Evolutionary conservation across 2,329 filamentous ascomycete species (phyloP), one percentile per base, ranked within the genome.

Genomic region (Aspergillus carbonarius): DNA sequence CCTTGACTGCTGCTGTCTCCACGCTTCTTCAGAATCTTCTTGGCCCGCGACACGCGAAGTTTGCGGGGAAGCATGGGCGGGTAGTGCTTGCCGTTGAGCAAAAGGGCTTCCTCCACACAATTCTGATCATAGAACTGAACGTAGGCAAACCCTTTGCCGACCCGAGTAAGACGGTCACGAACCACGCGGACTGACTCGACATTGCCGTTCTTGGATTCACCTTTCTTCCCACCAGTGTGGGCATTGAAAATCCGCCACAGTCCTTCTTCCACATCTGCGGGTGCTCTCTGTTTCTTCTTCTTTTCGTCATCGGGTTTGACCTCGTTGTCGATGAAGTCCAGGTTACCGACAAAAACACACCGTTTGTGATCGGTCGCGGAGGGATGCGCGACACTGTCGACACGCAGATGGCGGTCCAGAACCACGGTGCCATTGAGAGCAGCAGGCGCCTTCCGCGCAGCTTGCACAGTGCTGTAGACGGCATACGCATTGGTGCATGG

Each of bases 131-230:
- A 86, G 77, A 99, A 99, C 72, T 99, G 95, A 15, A 99, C 93
- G 70, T 99, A 99, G 62, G 96, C 96, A 71, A 99, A 92, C 4
- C 95, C 95, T 74, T 99, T 99, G 69, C 95, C 92, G 30, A 99
- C 91, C 51, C 96, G 86, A 7, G 96, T 99, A 66, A 90, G 89
- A 62, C 90, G 82, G 71, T 99, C 95, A 56, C 95, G 87, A 52
- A 97, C 85, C 18, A 99, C 92, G 34, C 95, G 90, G 35, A 99
- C 96, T 70, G 88, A 96, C 77, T 99, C 93, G 12, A 99, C 90
- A 63, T 85, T 90, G 65, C 93, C 93, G 61, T 84, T 88, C 47
- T 87, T 84, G 4, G 65, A 49, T 40, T 67, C 62, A 54, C 68
- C 64, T 47, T 71, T 66, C 52, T 70, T 71, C 20, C 63, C 66